Percentiles rank a stretch among this genome's conserved stretches.
These are phyloP conservation scores for Alloteropsis angusta DNA, from an alignment of 202 grass and related monocot species.

Conservation along the genomic window DNA sequence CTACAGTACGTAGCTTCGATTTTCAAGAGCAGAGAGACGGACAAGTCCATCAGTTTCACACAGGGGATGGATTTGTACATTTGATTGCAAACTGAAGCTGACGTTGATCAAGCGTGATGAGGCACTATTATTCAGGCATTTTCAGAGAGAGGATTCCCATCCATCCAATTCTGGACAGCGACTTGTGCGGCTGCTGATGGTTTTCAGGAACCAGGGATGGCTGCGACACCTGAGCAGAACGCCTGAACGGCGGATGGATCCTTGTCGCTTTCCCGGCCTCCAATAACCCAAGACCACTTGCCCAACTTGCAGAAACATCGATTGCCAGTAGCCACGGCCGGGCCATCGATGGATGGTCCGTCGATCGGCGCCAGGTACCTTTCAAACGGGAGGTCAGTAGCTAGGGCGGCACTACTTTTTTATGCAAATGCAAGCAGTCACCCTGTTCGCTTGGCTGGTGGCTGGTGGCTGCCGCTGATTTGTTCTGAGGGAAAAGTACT, in stretches of 20 bases:
- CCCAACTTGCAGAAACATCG: neutral
- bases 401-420: neutral
- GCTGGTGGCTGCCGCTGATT: too few species aligned
- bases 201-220: neutral
- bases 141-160: neutral
- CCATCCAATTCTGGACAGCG: neutral
- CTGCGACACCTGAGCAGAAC: neutral
- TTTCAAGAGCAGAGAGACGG: neutral
- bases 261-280: neutral
- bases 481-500: too few species aligned
- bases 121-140: neutral
- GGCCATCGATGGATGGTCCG: neutral
- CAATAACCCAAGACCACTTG: neutral
- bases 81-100: neutral
- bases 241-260: neutral
- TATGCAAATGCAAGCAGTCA: too few species aligned
- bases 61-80: neutral
- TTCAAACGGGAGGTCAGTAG: neutral
- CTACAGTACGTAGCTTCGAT: neutral
- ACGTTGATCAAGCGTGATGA: neutral
- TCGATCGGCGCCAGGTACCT: neutral
- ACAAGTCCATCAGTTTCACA: neutral
- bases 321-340: neutral
- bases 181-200: constrained; percentile 3
- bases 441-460: too few species aligned